Evolutionary conservation across 164 flowering plant species (phyloP), one percentile per base, ranked within the genome.

Genomic region (Euptelea pleiosperma): DNA sequence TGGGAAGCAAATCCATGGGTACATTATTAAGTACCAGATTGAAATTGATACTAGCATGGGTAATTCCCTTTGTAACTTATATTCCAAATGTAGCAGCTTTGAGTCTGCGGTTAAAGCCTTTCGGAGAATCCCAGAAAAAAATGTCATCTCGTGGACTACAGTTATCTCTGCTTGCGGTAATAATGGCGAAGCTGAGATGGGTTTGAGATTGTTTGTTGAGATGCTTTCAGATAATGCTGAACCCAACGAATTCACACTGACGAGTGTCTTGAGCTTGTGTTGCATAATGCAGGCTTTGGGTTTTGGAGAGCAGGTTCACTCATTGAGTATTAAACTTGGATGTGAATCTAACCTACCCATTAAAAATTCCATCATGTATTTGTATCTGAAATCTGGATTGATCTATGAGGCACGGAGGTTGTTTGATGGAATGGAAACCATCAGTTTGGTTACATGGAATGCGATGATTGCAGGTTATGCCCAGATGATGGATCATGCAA

Each of bases 61-160:
- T 9, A 90, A 84, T 59, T 60, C 89, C 5, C 84, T 90, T 44
- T 85, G 83, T 63, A 79, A 77, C 66, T 74, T 87, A 3, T 90
- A 90, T 60, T 81, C 91, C 12, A 87, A 75, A 63, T 69, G 65
- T 73, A 70, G 80, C 35, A 60, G 50, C 54, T 71, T 87, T 70
- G 75, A 74, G 16, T 71, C 69, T 64, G 85, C 83, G 1, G 59
- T 81, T 34, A 79, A 82, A 53, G 75, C 84, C 37, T 90, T 90
- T 60, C 12, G 62, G 34, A 70, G 75, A 50, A 82, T 80, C 34
- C 53, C 50, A 3, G 87, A 84, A 33, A 87, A 84, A 75, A 70
- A 84, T 67, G 85, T 79, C 30, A 81, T 87, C 62, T 90, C 97
- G n/a, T 90, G 97, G 95, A 90, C 97, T 8, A 54, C 86, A 3